phyloP scores from a whole-genome alignment of 1,284 basidiomycete species.

The Moesziomyces antarcticus region DNA sequence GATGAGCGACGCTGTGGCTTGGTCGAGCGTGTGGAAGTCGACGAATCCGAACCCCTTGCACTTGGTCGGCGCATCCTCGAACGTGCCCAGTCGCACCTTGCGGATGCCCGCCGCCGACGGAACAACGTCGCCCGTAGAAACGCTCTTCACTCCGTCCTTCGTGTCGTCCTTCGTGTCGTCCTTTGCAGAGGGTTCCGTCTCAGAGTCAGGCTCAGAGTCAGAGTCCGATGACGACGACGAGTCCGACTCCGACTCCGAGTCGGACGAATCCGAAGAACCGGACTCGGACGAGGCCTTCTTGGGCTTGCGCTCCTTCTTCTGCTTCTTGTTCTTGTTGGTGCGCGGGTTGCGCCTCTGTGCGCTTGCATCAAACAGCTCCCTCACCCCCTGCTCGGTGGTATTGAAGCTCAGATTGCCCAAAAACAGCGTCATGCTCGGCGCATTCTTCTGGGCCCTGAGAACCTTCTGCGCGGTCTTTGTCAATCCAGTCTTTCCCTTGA shows the following conservation, averaged over 20 bases:
- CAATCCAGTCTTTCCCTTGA: constrained; percentile 68
- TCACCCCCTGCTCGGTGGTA: constrained; percentile 78
- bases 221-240: too few relatives aligned
- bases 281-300: constrained; percentile 7
- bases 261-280: too few relatives aligned
- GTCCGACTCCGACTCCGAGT: too few relatives aligned
- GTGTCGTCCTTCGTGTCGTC: constrained; percentile 40
- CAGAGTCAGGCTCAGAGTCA: constrained; percentile 14
- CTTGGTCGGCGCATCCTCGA: constrained; percentile 83
- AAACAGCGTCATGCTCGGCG: constrained; percentile 84
- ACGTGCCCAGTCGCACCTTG: constrained; percentile 91
- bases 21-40: constrained; percentile 82
- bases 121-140: constrained; percentile 7
- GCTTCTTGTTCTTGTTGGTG: constrained; percentile 10
- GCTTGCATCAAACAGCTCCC: constrained; percentile 75
- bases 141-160: constrained; percentile 4
- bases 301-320: constrained; percentile 15
- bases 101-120: constrained; percentile 75
- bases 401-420: constrained; percentile 90
- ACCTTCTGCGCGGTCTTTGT: constrained; percentile 86
- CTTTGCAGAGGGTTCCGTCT: constrained; percentile 67
- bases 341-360: constrained; percentile 42
- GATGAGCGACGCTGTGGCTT: constrained; percentile 83
- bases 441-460: constrained; percentile 81
- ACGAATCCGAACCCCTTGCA: constrained; percentile 96